A percentile compares a stretch with the other conserved stretches of the same genome.
phyloP scores from a whole-genome alignment of 768 basidiomycete genomes.

The Kwoniella sp. region DNA sequence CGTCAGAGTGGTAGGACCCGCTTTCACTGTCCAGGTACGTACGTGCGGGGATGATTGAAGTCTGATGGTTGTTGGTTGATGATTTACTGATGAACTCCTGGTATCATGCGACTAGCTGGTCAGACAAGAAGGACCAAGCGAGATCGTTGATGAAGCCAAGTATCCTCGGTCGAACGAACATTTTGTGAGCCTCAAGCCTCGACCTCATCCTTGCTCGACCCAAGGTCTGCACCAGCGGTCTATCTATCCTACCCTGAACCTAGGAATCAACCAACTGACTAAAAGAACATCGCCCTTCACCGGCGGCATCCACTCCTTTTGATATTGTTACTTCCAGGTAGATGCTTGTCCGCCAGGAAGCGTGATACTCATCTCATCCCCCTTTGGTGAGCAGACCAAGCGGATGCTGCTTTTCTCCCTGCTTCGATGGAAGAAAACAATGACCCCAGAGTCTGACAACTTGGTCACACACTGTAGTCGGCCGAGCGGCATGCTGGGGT shows the following conservation, averaged over 20 bases:
- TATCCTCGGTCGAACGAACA: slow-evolving; percentile 69
- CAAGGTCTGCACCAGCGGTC: too few relatives aligned
- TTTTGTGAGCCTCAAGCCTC: too few relatives aligned
- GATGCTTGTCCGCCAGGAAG: slow-evolving; percentile 70
- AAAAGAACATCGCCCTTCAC: too few relatives aligned
- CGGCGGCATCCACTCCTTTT: too few relatives aligned
- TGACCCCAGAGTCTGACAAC: too few relatives aligned
- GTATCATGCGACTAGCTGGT: not conserved
- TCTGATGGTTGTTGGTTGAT: not conserved
- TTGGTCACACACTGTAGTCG: slow-evolving; percentile 1
- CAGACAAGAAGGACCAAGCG: not conserved
- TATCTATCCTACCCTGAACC: not conserved
- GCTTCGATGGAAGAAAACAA: too few relatives aligned
- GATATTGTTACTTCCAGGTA: slow-evolving; percentile 39
- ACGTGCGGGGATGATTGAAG: not conserved
- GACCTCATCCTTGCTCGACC: too few relatives aligned
- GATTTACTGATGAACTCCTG: not conserved
- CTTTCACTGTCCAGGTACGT: slow-evolving; percentile 72
- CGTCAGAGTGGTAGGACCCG: slow-evolving; percentile 68
- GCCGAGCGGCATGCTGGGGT: slow-evolving; percentile 76
- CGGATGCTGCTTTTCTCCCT: too few relatives aligned
- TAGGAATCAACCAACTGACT: too few relatives aligned
- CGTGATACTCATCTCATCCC: slow-evolving; percentile 74
- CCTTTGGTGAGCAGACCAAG: slow-evolving; percentile 61
- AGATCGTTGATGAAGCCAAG: slow-evolving; percentile 58